phyloP scores from a whole-genome alignment of 2,329 filamentous ascomycete species.

The Aspergillus spinulosporus region DNA sequence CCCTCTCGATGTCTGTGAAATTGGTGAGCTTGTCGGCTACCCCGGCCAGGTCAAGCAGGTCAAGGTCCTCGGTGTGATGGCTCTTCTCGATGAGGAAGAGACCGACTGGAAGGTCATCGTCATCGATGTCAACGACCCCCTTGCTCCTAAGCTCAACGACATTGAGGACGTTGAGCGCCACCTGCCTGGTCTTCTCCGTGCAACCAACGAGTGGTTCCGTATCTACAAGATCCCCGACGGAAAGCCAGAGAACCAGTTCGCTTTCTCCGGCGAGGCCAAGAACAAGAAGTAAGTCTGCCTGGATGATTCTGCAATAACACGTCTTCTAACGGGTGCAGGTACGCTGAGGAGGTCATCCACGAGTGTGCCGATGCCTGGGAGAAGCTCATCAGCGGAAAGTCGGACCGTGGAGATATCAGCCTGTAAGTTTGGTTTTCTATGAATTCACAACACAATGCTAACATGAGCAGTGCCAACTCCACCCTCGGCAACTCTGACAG shows the following conservation, averaged over 20 bases:
- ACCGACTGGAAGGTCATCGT: constrained; percentile 99
- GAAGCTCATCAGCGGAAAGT: constrained; percentile 90
- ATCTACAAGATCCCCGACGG: constrained; percentile 99
- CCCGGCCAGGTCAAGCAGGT: constrained; percentile 98
- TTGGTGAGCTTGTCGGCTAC: constrained; percentile 96
- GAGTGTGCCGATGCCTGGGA: constrained; percentile 98
- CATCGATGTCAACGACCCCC: constrained; percentile 96
- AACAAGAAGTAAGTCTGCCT: constrained; percentile 76
- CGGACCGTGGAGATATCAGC: constrained; percentile 71
- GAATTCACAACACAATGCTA: constrained; percentile 10
- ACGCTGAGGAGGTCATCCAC: constrained; percentile 90
- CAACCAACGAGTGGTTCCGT: constrained; percentile 99
- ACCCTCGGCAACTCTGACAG: constrained; percentile 74
- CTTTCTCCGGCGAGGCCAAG: constrained; percentile 99
- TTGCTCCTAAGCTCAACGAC: constrained; percentile 95
- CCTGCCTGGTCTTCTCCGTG: constrained; percentile 91
- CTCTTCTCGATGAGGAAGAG: constrained; percentile 97
- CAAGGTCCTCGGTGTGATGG: constrained; percentile 99
- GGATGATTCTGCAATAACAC: constrained; percentile 16
- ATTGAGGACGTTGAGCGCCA: constrained; percentile 99
- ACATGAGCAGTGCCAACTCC: constrained; percentile 68
- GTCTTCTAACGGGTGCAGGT: constrained; percentile 51
- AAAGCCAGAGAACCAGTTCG: constrained; percentile 99
- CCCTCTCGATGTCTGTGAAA: constrained; percentile 98
- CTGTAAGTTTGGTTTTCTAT: constrained; percentile 60